Percentiles rank a stretch among this genome's conserved stretches.
Evolutionary conservation across 306 rosid species (phyloP).

Genomic region (Urtica urens): DNA sequence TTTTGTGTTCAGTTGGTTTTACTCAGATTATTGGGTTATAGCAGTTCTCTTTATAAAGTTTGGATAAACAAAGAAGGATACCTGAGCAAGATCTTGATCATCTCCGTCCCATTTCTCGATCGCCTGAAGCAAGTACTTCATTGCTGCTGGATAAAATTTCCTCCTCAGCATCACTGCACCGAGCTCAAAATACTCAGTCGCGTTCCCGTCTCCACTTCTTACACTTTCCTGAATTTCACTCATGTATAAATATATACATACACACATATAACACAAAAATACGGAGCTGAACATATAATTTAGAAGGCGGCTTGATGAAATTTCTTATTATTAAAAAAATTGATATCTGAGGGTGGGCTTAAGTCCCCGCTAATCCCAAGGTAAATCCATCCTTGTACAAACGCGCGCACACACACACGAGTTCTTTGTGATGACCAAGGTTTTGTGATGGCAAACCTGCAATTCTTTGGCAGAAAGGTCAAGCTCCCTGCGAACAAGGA

Average conservation of each 20-base stretch:
- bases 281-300: no score
- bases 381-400: no score
- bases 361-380: no score
- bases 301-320: no score
- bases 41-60: no score
- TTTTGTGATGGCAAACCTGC: conserved; percentile 34
- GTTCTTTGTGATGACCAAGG: not conserved
- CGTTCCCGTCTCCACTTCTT: conserved; percentile 90
- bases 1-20: not conserved
- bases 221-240: conserved; percentile 69
- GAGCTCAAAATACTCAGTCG: conserved; percentile 85
- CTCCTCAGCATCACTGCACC: conserved; percentile 98
- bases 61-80: no score
- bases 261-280: no score
- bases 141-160: conserved; percentile 90
- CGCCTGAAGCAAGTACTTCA: conserved; percentile 77
- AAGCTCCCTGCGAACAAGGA: conserved; percentile 92
- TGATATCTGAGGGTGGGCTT: no score
- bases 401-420: no score
- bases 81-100: conserved; percentile 90
- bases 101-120: conserved; percentile 97
- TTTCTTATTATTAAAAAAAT: no score
- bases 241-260: no score
- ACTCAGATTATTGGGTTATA: no score
- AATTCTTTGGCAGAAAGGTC: conserved; percentile 98